Evolutionary conservation across 345 rosid genomes (phyloP).

Genomic region (Brassica juncea): DNA sequence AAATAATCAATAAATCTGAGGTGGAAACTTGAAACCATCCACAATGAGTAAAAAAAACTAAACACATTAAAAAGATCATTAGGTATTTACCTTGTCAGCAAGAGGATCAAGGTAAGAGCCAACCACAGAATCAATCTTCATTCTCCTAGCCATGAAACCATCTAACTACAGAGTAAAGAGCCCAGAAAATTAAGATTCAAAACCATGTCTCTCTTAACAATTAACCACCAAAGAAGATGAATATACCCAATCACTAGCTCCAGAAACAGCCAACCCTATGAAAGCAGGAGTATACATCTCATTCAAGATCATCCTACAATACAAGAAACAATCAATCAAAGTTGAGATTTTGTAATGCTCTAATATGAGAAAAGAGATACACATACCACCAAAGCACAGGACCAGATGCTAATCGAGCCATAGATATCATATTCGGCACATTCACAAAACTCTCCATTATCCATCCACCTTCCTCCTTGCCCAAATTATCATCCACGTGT

Average conservation of each 20-base stretch:
- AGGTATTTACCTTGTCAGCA: constrained; percentile 77
- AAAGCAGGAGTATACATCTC: constrained; percentile 80
- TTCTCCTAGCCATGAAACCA: constrained; percentile 90
- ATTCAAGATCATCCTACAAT: constrained; percentile 77
- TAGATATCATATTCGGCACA: constrained; percentile 76
- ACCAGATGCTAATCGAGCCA: constrained; percentile 79
- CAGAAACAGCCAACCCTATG: constrained; percentile 71
- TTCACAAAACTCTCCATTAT: constrained; percentile 61
- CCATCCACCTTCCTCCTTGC: constrained; percentile 33
- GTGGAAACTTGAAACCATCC: not conserved
- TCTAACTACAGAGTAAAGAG: constrained; percentile 60
- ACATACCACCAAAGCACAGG: constrained; percentile 85
- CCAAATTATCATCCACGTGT: not conserved
- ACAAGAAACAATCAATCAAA: constrained; percentile 2
- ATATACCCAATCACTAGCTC: constrained; percentile 86
- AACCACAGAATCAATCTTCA: constrained; percentile 86
- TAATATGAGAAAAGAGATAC: not conserved
- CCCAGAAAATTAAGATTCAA: constrained; percentile 1
- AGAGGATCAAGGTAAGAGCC: constrained; percentile 98
- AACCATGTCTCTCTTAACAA: not conserved
- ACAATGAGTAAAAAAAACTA: not conserved
- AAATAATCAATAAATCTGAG: constrained; percentile 4
- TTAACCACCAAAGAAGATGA: not conserved
- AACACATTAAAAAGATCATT: not conserved
- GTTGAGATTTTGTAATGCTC: constrained; percentile 14